A percentile compares a stretch with the other conserved stretches of the same genome.
phyloP scores from a whole-genome alignment of 2,329 filamentous ascomycete genomes.

The Lasiodiplodia hormozganensis region DNA sequence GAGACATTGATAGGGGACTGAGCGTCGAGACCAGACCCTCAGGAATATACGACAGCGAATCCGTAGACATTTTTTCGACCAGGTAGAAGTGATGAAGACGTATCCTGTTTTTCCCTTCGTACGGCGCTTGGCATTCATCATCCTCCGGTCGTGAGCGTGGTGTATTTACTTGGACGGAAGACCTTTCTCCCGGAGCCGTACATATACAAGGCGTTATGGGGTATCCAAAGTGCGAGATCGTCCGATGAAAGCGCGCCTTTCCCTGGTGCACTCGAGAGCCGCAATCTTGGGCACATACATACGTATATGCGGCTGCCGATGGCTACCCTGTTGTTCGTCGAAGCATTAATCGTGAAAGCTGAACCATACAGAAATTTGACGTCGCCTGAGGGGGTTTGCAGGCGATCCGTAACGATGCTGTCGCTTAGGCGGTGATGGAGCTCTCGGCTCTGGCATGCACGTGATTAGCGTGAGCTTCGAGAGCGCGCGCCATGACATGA shows the following conservation, averaged over 20 bases:
- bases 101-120: background rate
- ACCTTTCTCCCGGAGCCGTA: slow-evolving; percentile 14
- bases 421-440: slow-evolving; percentile 39
- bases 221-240: slow-evolving; percentile 19
- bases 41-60: slow-evolving; percentile 11
- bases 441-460: slow-evolving; percentile 67
- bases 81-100: background rate
- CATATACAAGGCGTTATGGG: slow-evolving; percentile 19
- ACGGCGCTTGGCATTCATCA: slow-evolving; percentile 13
- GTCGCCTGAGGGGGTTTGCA: background rate
- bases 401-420: background rate
- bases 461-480: slow-evolving; percentile 69
- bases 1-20: background rate
- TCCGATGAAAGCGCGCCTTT: slow-evolving; percentile 16
- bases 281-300: slow-evolving; percentile 12
- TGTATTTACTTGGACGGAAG: slow-evolving; percentile 22
- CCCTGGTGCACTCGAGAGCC: background rate
- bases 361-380: slow-evolving; percentile 6
- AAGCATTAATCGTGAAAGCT: slow-evolving; percentile 19
- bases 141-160: slow-evolving; percentile 7
- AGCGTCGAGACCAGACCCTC: background rate
- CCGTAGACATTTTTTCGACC: background rate
- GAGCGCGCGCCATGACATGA: slow-evolving; percentile 71
- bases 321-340: slow-evolving; percentile 1
- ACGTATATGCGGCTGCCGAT: slow-evolving; percentile 9